Evolutionary conservation across 352 stramenopile species (phyloP).

Genomic region (Pelagophyceae sp.): DNA sequence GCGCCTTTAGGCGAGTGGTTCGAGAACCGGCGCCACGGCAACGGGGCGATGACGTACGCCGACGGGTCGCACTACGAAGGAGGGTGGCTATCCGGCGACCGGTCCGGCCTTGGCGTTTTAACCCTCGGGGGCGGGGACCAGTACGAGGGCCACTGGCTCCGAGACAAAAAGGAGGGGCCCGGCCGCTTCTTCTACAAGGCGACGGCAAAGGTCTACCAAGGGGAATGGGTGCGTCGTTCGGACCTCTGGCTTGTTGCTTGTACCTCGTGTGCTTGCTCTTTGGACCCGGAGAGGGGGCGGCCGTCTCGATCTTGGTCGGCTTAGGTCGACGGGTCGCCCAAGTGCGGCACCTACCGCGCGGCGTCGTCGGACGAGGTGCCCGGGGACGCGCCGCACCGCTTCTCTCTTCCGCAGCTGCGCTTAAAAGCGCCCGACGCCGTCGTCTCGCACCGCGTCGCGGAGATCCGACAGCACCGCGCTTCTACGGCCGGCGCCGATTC

Average conservation of each 20-base stretch:
- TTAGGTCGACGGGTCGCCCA: constrained; percentile 54
- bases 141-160: constrained; percentile 65
- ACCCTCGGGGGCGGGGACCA: constrained; percentile 57
- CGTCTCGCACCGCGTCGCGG: constrained; percentile 53
- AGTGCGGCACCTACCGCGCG: constrained; percentile 47
- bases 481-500: not conserved
- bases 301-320: no score
- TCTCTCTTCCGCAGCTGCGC: constrained; percentile 58
- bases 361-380: constrained; percentile 11
- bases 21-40: constrained; percentile 54
- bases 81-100: constrained; percentile 56
- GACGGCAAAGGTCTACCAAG: constrained; percentile 69
- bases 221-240: no score
- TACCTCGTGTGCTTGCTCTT: no score
- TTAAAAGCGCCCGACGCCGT: constrained; percentile 57
- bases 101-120: constrained; percentile 53
- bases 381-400: constrained; percentile 31
- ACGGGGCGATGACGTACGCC: constrained; percentile 54
- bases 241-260: no score
- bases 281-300: no score
- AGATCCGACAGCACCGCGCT: constrained; percentile 17
- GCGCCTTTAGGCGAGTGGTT: no score
- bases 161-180: constrained; percentile 71
- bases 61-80: constrained; percentile 63
- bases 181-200: constrained; percentile 65